Base-by-base conservation (phyloP, 768 basidiomycete genomes). In the Amanita pallidorosea region DNA sequence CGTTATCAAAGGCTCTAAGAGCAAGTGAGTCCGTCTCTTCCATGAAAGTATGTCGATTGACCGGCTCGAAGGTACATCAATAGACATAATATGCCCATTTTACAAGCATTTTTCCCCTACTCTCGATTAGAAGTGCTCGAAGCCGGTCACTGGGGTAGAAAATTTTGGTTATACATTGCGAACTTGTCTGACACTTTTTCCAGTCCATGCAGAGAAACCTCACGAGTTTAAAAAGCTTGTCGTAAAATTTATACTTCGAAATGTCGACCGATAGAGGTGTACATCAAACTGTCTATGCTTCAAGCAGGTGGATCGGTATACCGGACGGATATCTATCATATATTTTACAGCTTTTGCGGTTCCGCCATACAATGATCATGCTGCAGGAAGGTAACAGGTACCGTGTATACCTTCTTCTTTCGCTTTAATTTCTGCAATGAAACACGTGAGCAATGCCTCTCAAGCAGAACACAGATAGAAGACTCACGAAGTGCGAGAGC, bases 71-170 rank as follows among this genome's bases (percentile, higher is more conserved):
- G 85, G 47, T 91, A 85, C 65, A 80, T 93, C 61, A 92, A 90
- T 55, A 66, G 72, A 22, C 71, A 78, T 49, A 90, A 93, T 59
- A 65, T 81, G 6, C 77, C 79, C 0, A 56, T 75, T 5, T 75
- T 83, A 36, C 61, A 76, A 53, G 61, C 71, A 25, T 89, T 88
- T 64, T 96, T 95, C 68, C 91, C 92, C 0, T 67, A 73, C 34
- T 76, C 79, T 70, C 60, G 57, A 8, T 58, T 94, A 7, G 76
- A 81, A 59, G 72, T 65, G 22, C 65, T 95, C 23, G 82, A 90
- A 52, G 70, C 91, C 0, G 81, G 83, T 1, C 93, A 97, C 64
- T 97, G 93, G 93, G 85, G 88, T 88, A 61, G 55, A 80, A 27
- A 22, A 25, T 52, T 29, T 43, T 25, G 45, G 27, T 0, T 37